Evolutionary conservation across 2,329 filamentous ascomycete species (phyloP), one percentile per base, ranked within the genome.

Genomic region (Botryotinia convoluta): DNA sequence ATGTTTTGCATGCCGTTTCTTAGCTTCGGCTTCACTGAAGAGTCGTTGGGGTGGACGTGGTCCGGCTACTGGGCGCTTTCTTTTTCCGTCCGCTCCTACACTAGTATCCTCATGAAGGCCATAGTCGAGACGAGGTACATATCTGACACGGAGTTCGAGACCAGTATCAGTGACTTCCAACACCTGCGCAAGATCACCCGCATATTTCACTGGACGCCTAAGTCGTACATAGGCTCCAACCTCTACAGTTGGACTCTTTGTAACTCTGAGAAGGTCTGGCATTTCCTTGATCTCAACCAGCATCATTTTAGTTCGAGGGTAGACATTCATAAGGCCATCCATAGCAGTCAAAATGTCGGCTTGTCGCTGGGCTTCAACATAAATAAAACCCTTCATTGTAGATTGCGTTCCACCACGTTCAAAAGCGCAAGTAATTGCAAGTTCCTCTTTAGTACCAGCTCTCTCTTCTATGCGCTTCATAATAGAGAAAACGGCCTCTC

Each of bases 271-370:
- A n/a, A 99, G 88, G 83, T 98, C 96, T 2, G 96, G 95, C 91
- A 98, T 97, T 83, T 99, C 96, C 82, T 97, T 97, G 79, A 98
- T 94, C 67, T 96, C 93, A 60, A 99, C 94, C 69, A 98, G 86
- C 62, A 95, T 89, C 84, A 96, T 91, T 83, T 94, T 96, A 42
- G 90, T 92, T 73, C 94, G 90, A 71, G 95, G 93, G 81, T 98
- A 99, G 54, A 97, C 92, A 80, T 97, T 94, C 75, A 93, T 89
- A 79, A 99, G 89, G 60, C 91, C 93, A 75, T 97, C 93, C 60
- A 97, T 86, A 12, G 94, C 93, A 70, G 91, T 87, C 79, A 95
- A 85, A 77, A 98, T 93, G 82, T 98, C 94, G 63, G 93, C 93
- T 81, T 96, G 92, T 75, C 93, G 90, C 77, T 92, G 90, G 20